Base-by-base conservation (phyloP, 805 yeast genomes). In the Saccharomycopsis sp. region DNA sequence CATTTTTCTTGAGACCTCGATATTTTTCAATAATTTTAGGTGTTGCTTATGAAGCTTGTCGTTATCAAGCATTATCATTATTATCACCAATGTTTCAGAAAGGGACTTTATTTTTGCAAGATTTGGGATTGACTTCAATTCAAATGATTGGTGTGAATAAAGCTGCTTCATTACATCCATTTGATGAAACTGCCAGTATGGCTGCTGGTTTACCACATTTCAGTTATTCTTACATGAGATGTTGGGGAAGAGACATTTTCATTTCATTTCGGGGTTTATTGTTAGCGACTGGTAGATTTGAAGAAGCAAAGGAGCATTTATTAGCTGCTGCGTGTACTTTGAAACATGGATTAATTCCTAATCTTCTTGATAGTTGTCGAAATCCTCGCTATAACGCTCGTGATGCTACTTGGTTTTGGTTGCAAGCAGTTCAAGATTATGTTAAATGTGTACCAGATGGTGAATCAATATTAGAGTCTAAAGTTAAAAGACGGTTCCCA, bases 221-320 rank as follows among this genome's bases (percentile, higher is more conserved):
- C 65, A 81, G 93, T 59, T 75, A 74, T 47, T 87, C 83, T 52
- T 89, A 84, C 62, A 88, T 90, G 96, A 74, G 98, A 61, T 87
- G 96, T 60, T 90, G 98, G 98, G 98, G 98, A 19, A 75, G 98
- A 58, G 98, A 90, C 63, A 95, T 88, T 1, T 93, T 93, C 59
- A 82, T 90, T 38, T 75, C 96, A 0, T 70, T 84, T 35, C 70
- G 96, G 50, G 98, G 98, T 0, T 68, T 90, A 40, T 64, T 88
- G 45, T 65, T 88, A 20, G 80, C 84, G 1, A 75, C 96, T 0
- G 89, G 83, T 8, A 70, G 97, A 44, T 78, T 60, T 57, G 85
- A 82, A 1, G 87, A 80, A 37, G 97, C 97, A 1, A 81, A 73
- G 56, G 59, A 64, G 32, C 98, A 90, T 59, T 86, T 90, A 49